Evolutionary conservation across 2,329 filamentous ascomycete species (phyloP), one percentile per base, ranked within the genome.

Genomic region (Thermothelomyces thermophilus): DNA sequence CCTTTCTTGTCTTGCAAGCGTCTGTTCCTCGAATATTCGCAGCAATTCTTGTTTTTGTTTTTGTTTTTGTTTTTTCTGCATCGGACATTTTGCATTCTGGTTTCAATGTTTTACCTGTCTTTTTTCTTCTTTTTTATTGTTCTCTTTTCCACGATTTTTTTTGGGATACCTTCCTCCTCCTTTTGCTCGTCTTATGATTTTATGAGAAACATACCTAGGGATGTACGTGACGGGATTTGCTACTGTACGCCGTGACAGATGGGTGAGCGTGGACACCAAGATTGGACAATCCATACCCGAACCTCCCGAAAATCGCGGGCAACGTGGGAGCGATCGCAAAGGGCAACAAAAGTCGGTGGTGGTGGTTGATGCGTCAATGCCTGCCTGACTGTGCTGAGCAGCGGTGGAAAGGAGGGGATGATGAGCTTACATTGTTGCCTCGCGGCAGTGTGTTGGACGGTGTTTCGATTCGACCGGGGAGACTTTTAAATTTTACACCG

Each of bases 401-500:
- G 20, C 10, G 20, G 20, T 20, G 36, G 28, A 17, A 13, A 19
- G 44, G 62, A 63, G 63, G 5, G 4, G 31, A 16, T 14, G 33
- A 35, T 31, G 13, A 16, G 8, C 31, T 34, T 69, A 72, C 68
- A 72, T 68, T 66, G 68, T 64, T 73, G 70, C 71, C 72, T 73
- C 72, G 58, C 72, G 72, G 71, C 68, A 70, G 63, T 63, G 69
- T 69, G 49, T 54, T 56, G 37, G 46, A 40, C 46, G 46, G 40
- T 47, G 34, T 48, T 48, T 48, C 33, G 37, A 10, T 55, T 50
- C 28, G 35, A 28, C 14, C 37, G 46, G 19, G 30, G 16, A n/a
- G n/a, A 31, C 14, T 31, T n/a, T n/a, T 9, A 11, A 10, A 11
- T n/a, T 34, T 36, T 28, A 22, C 7, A 26, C 10, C 7, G 22